These are phyloP conservation scores for Mycena belliarum DNA, from an alignment of 768 basidiomycete genomes.

Conservation along the genomic window DNA sequence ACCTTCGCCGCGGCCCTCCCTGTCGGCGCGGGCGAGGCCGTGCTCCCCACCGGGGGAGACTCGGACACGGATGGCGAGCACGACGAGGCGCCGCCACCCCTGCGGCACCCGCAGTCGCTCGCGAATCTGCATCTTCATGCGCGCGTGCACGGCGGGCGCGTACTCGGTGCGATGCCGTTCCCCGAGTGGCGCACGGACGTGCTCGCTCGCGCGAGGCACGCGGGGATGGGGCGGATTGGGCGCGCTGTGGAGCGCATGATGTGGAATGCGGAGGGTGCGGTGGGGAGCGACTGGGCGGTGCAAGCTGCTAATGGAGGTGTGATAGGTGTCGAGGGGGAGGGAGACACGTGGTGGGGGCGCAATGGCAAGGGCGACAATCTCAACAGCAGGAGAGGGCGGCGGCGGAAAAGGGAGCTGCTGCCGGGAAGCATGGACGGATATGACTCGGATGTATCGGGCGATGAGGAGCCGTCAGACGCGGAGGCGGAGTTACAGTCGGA, in stretches of 20 bases:
- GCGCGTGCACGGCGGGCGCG: slow-evolving; percentile 3
- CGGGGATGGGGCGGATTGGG: slow-evolving; percentile 60
- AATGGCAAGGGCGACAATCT: neutral
- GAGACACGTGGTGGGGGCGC: neutral
- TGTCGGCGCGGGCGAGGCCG: neutral
- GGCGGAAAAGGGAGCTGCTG: slow-evolving; percentile 3
- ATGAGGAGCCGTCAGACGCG: neutral
- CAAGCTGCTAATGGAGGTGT: too few species aligned
- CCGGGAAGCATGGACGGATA: slow-evolving; percentile 22
- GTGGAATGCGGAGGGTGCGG: slow-evolving; percentile 28
- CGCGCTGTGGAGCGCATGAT: slow-evolving; percentile 53
- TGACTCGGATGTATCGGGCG: slow-evolving; percentile 20
- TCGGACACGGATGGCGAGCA: neutral
- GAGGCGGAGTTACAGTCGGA: slow-evolving; percentile 15
- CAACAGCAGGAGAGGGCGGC: too few species aligned
- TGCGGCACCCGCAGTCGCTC: slow-evolving; percentile 20
- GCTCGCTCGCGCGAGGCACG: slow-evolving; percentile 51
- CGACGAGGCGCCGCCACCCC: slow-evolving; percentile 6
- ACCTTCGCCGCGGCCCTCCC: slow-evolving; percentile 13
- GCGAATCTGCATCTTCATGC: slow-evolving; percentile 9
- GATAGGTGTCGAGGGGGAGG: slow-evolving; percentile 12
- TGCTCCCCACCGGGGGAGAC: too few species aligned
- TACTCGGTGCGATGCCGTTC: slow-evolving; percentile 50
- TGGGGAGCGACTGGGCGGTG: neutral
- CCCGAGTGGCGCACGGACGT: slow-evolving; percentile 66